Percentiles rank a stretch among this genome's conserved stretches.
Evolutionary conservation across 2,329 filamentous ascomycete species (phyloP).

Genomic region (Fulvia fulva): DNA sequence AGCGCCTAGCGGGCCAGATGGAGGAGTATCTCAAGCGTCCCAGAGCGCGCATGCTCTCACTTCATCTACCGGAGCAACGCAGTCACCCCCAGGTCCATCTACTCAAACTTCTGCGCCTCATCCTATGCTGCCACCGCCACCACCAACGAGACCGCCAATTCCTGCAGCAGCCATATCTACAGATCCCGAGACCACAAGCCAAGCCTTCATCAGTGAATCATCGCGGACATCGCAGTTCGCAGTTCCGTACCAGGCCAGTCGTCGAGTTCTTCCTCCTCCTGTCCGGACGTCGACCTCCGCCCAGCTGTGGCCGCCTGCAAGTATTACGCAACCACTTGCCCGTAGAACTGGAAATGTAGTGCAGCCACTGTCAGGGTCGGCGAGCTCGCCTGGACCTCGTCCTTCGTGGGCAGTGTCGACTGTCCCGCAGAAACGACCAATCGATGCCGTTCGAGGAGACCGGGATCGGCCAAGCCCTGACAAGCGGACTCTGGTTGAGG

Average conservation of each 20-base stretch:
- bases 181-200: neutral
- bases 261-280: neutral
- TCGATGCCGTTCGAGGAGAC: neutral
- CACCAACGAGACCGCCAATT: neutral
- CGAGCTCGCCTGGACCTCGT: neutral
- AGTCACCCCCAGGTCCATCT: neutral
- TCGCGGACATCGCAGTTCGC: neutral
- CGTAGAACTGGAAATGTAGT: neutral
- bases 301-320: constrained; percentile 4
- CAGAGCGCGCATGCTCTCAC: neutral
- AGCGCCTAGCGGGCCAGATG: neutral
- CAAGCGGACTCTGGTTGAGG: neutral
- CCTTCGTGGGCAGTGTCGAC: neutral
- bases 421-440: neutral
- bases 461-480: neutral
- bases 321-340: constrained; percentile 2
- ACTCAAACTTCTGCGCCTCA: neutral
- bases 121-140: neutral
- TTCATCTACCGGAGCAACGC: neutral
- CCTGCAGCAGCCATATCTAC: neutral
- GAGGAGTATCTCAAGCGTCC: neutral
- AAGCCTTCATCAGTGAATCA: neutral
- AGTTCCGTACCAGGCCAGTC: neutral
- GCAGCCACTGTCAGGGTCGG: neutral
- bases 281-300: neutral